A percentile compares a stretch with the other conserved stretches of the same genome.
Conservation (phyloP, 164 flowering plant genomes). For the Liriodendron chinense region DNA sequence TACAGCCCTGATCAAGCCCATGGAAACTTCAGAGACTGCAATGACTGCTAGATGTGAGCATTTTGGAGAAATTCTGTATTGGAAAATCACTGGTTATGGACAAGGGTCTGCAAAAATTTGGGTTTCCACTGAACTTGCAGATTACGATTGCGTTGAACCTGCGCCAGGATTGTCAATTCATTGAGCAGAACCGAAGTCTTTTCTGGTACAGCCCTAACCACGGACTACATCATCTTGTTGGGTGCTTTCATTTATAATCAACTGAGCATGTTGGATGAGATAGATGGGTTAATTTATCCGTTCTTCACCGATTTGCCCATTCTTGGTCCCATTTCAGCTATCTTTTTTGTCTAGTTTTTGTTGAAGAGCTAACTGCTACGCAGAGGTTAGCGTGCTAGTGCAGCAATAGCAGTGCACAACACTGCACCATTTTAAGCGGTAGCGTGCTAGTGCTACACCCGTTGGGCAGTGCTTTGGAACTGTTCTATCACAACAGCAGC, state of each 20-base stretch:
- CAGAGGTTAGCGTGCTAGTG: too few relatives aligned
- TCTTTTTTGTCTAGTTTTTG: too few relatives aligned
- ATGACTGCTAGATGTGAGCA: slow-evolving; percentile 67
- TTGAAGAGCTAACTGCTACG: too few relatives aligned
- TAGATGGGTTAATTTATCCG: slow-evolving; percentile 44
- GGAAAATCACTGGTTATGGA: slow-evolving; percentile 90
- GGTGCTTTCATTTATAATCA: slow-evolving; percentile 85
- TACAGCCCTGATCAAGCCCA: slow-evolving; percentile 59
- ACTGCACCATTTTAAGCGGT: too few relatives aligned
- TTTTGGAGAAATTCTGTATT: slow-evolving; percentile 77
- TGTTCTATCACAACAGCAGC: too few relatives aligned
- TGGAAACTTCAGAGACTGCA: slow-evolving; percentile 44
- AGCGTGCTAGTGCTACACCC: too few relatives aligned
- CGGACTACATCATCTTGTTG: slow-evolving; percentile 65
- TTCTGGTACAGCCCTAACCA: slow-evolving; percentile 42
- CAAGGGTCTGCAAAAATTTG: slow-evolving; percentile 74
- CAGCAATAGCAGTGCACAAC: too few relatives aligned
- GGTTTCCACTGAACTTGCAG: slow-evolving; percentile 77
- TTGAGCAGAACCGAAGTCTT: slow-evolving; percentile 62
- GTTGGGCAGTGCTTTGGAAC: too few relatives aligned
- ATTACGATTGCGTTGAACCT: slow-evolving; percentile 76
- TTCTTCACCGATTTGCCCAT: slow-evolving; percentile 56
- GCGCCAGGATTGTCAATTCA: slow-evolving; percentile 49
- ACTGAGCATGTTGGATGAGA: slow-evolving; percentile 71
- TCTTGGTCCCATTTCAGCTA: too few relatives aligned